Evolutionary conservation across 768 basidiomycete species (phyloP).

Genomic region (Collybia sp.): DNA sequence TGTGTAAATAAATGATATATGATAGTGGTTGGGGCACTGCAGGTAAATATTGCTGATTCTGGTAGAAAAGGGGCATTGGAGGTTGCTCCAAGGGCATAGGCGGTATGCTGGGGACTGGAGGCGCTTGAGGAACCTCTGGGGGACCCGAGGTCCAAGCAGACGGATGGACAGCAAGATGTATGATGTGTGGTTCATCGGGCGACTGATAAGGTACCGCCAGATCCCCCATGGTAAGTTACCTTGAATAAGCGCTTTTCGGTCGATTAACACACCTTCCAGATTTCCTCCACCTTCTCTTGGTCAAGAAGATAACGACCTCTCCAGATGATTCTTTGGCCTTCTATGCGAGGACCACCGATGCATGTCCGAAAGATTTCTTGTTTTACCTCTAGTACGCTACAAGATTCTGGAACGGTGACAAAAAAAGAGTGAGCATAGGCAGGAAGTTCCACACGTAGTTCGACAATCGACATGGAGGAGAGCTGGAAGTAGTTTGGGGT

Average conservation of each 20-base stretch:
- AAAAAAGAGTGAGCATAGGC: conserved; percentile 65
- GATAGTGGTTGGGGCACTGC: conserved; percentile 20
- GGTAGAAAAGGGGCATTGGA: background rate
- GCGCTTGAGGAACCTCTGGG: conserved; percentile 26
- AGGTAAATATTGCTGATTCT: background rate
- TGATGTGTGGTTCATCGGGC: conserved; percentile 49
- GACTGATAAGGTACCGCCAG: conserved; percentile 29
- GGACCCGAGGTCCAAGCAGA: conserved; percentile 66
- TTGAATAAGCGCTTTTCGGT: background rate
- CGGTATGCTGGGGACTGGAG: conserved; percentile 5
- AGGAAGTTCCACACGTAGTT: conserved; percentile 72
- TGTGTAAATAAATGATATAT: conserved; percentile 37
- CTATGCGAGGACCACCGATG: conserved; percentile 56
- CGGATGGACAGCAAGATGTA: conserved; percentile 79
- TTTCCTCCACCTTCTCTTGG: conserved; percentile 55
- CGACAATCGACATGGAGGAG: conserved; percentile 34
- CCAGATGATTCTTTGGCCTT: conserved; percentile 78
- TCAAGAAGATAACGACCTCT: conserved; percentile 64
- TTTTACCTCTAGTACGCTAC: conserved; percentile 63
- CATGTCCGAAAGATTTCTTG: conserved; percentile 57
- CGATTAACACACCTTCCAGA: conserved; percentile 59
- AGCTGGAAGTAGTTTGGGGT: background rate
- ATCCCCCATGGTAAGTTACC: background rate
- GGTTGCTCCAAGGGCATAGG: conserved; percentile 2
- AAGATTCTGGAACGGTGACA: conserved; percentile 40